Percentiles rank a stretch among this genome's conserved stretches.
phyloP scores from a whole-genome alignment of 2,329 filamentous ascomycete genomes.

The Fusarium temperatum region DNA sequence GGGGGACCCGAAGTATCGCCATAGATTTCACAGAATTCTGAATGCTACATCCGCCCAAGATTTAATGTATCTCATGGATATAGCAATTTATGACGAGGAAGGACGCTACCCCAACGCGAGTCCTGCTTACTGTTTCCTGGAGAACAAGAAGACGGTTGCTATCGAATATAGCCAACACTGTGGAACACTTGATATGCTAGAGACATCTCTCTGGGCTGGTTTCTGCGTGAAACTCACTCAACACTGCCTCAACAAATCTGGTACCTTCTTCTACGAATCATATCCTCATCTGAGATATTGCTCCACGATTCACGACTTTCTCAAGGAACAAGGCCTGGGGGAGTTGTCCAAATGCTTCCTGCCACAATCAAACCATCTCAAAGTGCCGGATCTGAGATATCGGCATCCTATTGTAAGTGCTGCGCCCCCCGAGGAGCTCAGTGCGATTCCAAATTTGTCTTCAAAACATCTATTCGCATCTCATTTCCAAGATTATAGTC shows the following conservation, averaged over 20 bases:
- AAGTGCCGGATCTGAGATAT: slow-evolving; percentile 7
- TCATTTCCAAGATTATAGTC: background rate
- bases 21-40: background rate
- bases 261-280: background rate
- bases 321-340: background rate
- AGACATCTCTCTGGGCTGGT: slow-evolving; percentile 17
- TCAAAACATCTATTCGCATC: background rate
- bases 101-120: background rate
- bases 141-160: background rate
- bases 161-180: slow-evolving; percentile 33
- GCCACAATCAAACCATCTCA: background rate
- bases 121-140: slow-evolving; percentile 22
- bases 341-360: background rate
- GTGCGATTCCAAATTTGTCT: background rate
- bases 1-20: background rate
- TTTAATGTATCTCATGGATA: slow-evolving; percentile 5
- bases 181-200: slow-evolving; percentile 17
- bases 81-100: background rate
- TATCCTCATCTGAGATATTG: background rate
- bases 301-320: background rate
- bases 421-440: background rate
- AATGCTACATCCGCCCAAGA: background rate
- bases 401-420: background rate
- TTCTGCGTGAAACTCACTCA: slow-evolving; percentile 13
- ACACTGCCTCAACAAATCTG: background rate